Base-by-base conservation (phyloP, 2,329 filamentous ascomycete genomes). In the Penicillium sp. region DNA sequence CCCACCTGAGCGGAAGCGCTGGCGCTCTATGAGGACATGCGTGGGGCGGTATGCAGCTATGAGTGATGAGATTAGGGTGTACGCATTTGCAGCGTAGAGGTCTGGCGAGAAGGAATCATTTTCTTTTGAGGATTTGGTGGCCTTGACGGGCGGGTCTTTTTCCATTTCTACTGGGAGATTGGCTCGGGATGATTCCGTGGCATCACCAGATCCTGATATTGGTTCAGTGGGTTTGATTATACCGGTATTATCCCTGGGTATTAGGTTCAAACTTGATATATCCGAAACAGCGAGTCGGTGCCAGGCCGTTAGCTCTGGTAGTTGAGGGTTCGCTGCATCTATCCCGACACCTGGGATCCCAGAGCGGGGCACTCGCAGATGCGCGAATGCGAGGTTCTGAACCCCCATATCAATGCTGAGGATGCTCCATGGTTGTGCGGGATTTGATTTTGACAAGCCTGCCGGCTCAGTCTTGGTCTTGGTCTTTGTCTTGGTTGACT, bases 361-460 rank as follows among this genome's bases (percentile, higher is more conserved):
- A 26, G 50, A 29, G 31, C 61, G 55, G 45, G 61, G 57, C 50
- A 81, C 67, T 18, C 74, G 66, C 32, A 89, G 72, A 58, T 90
- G 79, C 61, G 88, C 89, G 69, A 85, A 90, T 1, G 89, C 90
- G 4, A 95, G 78, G 69, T 95, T 95, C 42, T 85, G 85, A 62
- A 95, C 89, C 4, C 90, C 90, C 84, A 94, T 88, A 71, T 95
- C 90, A 59, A 95, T 88, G 69, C 89, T 92, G 34, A 94, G 72
- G 24, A 94, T 79, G 42, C 86, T 80, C 63, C 77, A 56, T 43
- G 63, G 55, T 39, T 55, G 18, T n/a, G 14, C 4, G 5, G 38
- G 11, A 9, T 26, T 39, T 35, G 46, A 3, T 16, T n/a, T 29
- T 20, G 45, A 32, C 18, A 14, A 16, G 14, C 26, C 31, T 20